phyloP scores from a whole-genome alignment of 495 filamentous ascomycete species.

The Sporormia fimetaria region DNA sequence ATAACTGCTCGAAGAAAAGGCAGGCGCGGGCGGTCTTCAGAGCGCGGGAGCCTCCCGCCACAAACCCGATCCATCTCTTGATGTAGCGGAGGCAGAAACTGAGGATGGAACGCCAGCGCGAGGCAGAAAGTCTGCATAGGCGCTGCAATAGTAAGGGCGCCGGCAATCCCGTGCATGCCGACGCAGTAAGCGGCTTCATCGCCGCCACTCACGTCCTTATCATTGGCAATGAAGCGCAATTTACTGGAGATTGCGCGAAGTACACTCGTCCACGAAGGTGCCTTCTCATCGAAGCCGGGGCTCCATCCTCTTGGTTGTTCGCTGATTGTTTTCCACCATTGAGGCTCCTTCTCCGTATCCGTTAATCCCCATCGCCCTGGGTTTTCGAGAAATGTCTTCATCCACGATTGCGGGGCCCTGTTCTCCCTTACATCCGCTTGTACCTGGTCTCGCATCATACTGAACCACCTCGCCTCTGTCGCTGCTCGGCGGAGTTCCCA shows the following conservation, averaged over 20 bases:
- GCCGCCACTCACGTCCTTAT: too few species aligned
- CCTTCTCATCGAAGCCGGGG: too few species aligned
- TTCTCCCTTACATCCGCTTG: slow-evolving; percentile 24
- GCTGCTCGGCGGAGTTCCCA: slow-evolving; percentile 28
- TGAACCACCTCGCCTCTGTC: slow-evolving; percentile 30
- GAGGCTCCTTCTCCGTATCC: too few species aligned
- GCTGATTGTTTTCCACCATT: too few species aligned
- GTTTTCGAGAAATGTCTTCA: slow-evolving; percentile 28
- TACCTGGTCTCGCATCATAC: slow-evolving; percentile 29
- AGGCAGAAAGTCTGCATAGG: slow-evolving; percentile 47
- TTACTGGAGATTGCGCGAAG: too few species aligned
- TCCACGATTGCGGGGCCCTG: slow-evolving; percentile 28
- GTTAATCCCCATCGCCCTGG: slow-evolving; percentile 25
- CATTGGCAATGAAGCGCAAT: too few species aligned
- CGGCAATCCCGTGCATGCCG: slow-evolving; percentile 34
- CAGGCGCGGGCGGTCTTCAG: slow-evolving; percentile 30
- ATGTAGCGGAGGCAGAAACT: slow-evolving; percentile 43
- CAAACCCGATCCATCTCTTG: slow-evolving; percentile 44
- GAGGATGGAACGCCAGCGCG: slow-evolving; percentile 49
- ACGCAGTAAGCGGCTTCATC: slow-evolving; percentile 34
- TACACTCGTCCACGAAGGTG: too few species aligned
- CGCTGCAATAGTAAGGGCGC: slow-evolving; percentile 37
- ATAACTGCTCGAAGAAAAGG: slow-evolving; percentile 43
- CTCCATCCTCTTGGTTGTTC: too few species aligned
- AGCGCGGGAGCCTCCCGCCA: slow-evolving; percentile 31